A percentile compares a stretch with the other conserved stretches of the same genome.
These are phyloP conservation scores for Ceratocystis albifundus DNA, from an alignment of 2,329 filamentous ascomycete genomes.

Conservation along the genomic window DNA sequence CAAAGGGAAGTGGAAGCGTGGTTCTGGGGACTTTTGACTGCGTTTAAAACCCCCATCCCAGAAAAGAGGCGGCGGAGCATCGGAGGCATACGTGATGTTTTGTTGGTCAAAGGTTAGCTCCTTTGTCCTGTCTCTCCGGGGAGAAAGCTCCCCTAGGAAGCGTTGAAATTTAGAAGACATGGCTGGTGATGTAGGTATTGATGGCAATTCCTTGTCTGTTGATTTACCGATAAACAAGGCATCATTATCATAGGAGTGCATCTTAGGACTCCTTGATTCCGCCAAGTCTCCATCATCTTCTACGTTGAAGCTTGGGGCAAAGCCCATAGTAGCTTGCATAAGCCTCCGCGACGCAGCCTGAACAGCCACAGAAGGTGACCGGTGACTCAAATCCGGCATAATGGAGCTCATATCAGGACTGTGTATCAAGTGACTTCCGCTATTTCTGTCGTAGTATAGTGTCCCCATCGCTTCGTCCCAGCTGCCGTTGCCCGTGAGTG, in stretches of 20 bases:
- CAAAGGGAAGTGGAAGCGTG: slow-evolving; percentile 9
- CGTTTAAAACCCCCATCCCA: neutral
- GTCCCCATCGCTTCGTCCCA: slow-evolving; percentile 78
- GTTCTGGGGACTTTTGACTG: slow-evolving; percentile 6
- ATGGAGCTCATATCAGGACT: slow-evolving; percentile 10
- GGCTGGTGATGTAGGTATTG: slow-evolving; percentile 29
- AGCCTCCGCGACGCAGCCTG: slow-evolving; percentile 43
- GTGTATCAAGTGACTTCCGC: slow-evolving; percentile 34
- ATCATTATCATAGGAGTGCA: slow-evolving; percentile 23
- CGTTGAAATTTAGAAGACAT: neutral
- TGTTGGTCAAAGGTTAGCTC: neutral
- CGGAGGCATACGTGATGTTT: neutral
- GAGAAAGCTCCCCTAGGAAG: neutral
- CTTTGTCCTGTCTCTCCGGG: neutral
- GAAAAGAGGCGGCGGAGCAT: neutral
- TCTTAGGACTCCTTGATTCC: neutral
- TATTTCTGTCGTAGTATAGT: slow-evolving; percentile 37
- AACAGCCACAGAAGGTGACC: slow-evolving; percentile 41
- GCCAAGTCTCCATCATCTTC: neutral
- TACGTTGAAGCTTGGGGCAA: slow-evolving; percentile 8
- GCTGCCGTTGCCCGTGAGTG: slow-evolving; percentile 53
- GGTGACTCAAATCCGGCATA: slow-evolving; percentile 19
- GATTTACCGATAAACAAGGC: slow-evolving; percentile 36
- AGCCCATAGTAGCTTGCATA: slow-evolving; percentile 31
- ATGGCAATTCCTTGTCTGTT: slow-evolving; percentile 36